Base-by-base conservation (phyloP, 805 yeast genomes). In the Wickerhamiella azymoides region DNA sequence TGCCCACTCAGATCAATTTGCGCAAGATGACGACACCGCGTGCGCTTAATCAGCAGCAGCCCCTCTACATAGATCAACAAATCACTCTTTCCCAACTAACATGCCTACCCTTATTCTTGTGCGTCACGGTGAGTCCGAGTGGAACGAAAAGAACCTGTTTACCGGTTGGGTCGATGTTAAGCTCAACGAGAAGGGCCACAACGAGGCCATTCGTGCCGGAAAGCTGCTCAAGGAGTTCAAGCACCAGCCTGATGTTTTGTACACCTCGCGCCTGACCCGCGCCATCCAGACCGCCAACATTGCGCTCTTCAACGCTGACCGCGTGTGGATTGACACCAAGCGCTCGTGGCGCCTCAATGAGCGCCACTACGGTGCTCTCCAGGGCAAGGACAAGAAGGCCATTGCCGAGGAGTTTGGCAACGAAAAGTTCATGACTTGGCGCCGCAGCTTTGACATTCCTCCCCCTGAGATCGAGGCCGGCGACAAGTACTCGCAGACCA, bases 51-150 rank as follows among this genome's bases (percentile, higher is more conserved):
- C 33, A 30, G 33, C 33, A 30, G 7, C 16, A 11, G 16, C 11
- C n/a, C 33, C 13, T 16, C 16, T n/a, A 30, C n/a, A 6, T 16
- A 6, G 14, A 13, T 30, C 33, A 30, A 30, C 33, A 13, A 13
- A 3, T 13, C 8, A n/a, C 33, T n/a, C 37, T 10, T 8, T 13
- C 33, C n/a, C 16, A 11, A 13, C 33, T n/a, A 30, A 2, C 28
- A 41, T 41, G 44, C 44, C 44, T 16, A 85, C 83, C 69, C 75
- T 88, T 68, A 79, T 88, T 64, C 75, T 88, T 65, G 86, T 89
- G 58, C 88, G 97, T 76, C 97, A 88, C 88, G 97, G 97, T 62
- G 95, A 89, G 76, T 84, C 94, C 72, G 96, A 84, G 69, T 88
- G 97, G 97, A 88, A 88, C 70, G 94, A 85, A 70, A 84, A 85